Evolutionary conservation across 257 asterid genomes (phyloP).

Genomic region (Vinca minor): DNA sequence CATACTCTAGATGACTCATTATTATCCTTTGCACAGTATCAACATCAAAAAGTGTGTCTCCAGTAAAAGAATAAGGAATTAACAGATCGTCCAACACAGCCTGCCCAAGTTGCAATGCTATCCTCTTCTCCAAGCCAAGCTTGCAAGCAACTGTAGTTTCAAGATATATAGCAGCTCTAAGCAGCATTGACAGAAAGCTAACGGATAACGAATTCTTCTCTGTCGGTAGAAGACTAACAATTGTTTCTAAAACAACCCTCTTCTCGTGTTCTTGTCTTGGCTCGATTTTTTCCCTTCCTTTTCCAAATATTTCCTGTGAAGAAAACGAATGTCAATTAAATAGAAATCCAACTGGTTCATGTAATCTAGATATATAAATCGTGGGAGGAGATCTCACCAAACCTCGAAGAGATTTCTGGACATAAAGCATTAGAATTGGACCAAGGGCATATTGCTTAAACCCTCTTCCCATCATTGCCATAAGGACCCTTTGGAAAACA

Average conservation of each 20-base stretch:
- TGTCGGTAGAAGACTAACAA: conserved; percentile 70
- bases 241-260: conserved; percentile 70
- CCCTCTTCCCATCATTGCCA: conserved; percentile 73
- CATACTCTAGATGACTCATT: conserved; percentile 45
- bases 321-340: conserved; percentile 10
- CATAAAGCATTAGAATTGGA: conserved; percentile 75
- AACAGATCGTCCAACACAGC: conserved; percentile 68
- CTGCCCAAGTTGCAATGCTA: conserved; percentile 64
- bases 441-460: conserved; percentile 68
- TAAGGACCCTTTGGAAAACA: conserved; percentile 63
- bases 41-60: conserved; percentile 69
- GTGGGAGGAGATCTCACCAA: conserved; percentile 86
- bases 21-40: conserved; percentile 64
- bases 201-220: conserved; percentile 67
- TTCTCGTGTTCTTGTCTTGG: conserved; percentile 67
- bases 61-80: conserved; percentile 62
- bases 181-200: conserved; percentile 81
- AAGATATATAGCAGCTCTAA: conserved; percentile 63
- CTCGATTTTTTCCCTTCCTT: conserved; percentile 60
- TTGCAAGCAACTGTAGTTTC: conserved; percentile 81
- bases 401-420: conserved; percentile 84
- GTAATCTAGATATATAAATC: conserved; percentile 7
- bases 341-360: conserved; percentile 6
- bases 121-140: conserved; percentile 79
- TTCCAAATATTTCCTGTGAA: conserved; percentile 63